Conservation (phyloP, 805 yeast species). For the Metschnikowia gelsemii region DNA sequence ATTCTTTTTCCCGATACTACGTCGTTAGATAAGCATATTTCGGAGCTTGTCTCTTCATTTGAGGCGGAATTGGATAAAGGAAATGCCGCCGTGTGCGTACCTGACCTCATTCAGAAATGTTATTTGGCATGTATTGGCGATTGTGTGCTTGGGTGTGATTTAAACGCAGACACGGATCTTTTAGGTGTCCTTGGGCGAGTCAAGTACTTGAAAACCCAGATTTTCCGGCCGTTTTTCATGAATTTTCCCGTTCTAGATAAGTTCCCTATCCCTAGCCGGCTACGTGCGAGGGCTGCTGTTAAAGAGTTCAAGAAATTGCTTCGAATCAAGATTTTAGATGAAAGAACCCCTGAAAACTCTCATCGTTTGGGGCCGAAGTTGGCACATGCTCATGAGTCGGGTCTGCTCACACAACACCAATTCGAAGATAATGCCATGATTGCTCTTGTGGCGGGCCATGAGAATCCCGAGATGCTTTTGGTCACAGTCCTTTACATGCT, state of each 20-base stretch:
- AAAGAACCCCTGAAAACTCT: constrained; percentile 38
- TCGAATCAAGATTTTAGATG: constrained; percentile 22
- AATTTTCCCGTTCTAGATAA: constrained; percentile 55
- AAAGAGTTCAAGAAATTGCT: constrained; percentile 24
- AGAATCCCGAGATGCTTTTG: constrained; percentile 55
- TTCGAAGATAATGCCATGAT: constrained; percentile 55
- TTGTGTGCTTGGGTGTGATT: constrained; percentile 50
- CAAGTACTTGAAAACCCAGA: constrained; percentile 48
- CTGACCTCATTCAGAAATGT: constrained; percentile 46
- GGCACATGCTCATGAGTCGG: constrained; percentile 38
- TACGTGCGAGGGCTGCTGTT: constrained; percentile 40
- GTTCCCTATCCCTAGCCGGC: constrained; percentile 49
- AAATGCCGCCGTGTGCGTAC: constrained; percentile 11
- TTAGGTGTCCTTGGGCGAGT: constrained; percentile 40
- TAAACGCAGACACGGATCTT: constrained; percentile 36
- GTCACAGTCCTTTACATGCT: constrained; percentile 47
- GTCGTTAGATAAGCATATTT: constrained; percentile 41
- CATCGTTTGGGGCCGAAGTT: constrained; percentile 26
- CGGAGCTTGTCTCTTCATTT: constrained; percentile 28
- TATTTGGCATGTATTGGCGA: constrained; percentile 51
- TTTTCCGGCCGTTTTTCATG: constrained; percentile 53
- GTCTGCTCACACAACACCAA: constrained; percentile 44
- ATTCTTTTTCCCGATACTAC: constrained; percentile 48
- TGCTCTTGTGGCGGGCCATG: constrained; percentile 61
- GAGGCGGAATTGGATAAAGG: constrained; percentile 22